Percentiles rank a stretch among this genome's conserved stretches.
Evolutionary conservation across 352 stramenopile genomes (phyloP).

Genomic region (Pythium guiyangense): DNA sequence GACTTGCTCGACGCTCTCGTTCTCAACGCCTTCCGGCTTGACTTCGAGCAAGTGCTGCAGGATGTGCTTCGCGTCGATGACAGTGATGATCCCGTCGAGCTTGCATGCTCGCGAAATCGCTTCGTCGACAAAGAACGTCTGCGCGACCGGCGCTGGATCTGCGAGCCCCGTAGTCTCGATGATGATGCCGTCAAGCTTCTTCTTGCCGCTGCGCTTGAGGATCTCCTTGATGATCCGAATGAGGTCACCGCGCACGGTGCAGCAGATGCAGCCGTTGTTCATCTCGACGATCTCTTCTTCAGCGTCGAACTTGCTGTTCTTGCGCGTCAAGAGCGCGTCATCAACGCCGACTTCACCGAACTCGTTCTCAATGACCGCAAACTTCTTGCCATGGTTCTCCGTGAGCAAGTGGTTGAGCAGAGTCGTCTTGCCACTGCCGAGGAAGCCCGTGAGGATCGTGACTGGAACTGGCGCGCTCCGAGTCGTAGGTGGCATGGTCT

Average conservation of each 20-base stretch:
- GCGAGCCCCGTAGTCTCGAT: slow-evolving; percentile 90
- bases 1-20: slow-evolving; percentile 93
- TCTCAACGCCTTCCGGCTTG: slow-evolving; percentile 29
- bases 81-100: slow-evolving; percentile 93
- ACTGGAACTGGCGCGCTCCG: too few relatives aligned
- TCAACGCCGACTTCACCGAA: too few relatives aligned
- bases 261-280: slow-evolving; percentile 97
- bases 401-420: too few relatives aligned
- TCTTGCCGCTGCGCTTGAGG: slow-evolving; percentile 35
- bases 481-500: too few relatives aligned
- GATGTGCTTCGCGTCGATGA: slow-evolving; percentile 95
- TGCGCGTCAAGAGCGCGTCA: slow-evolving; percentile 73
- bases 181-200: slow-evolving; percentile 75
- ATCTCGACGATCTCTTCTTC: slow-evolving; percentile 86
- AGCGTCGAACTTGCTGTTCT: slow-evolving; percentile 36
- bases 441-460: too few relatives aligned
- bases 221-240: slow-evolving; percentile 51
- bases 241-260: slow-evolving; percentile 89
- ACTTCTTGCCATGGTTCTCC: too few relatives aligned
- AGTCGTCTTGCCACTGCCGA: too few relatives aligned
- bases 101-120: slow-evolving; percentile 65
- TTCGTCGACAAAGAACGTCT: slow-evolving; percentile 93
- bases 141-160: slow-evolving; percentile 85
- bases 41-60: slow-evolving; percentile 57
- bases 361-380: too few relatives aligned